These are phyloP conservation scores for Besnoitia besnoiti DNA, from an alignment of 169 alveolate genomes.

Conservation along the genomic window DNA sequence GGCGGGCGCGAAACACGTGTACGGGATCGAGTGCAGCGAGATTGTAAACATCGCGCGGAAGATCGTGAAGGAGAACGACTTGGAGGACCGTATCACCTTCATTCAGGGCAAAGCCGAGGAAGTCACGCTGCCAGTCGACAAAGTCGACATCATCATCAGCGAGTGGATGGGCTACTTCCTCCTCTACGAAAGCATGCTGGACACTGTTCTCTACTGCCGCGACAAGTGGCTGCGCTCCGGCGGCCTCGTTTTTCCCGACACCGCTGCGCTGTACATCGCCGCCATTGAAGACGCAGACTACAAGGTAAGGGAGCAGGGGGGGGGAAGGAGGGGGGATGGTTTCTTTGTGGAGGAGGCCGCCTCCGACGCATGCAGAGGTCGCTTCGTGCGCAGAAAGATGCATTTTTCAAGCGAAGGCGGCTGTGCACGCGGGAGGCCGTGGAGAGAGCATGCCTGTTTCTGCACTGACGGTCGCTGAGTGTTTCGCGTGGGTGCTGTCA, in stretches of 20 bases:
- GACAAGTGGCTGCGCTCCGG: constrained; percentile 95
- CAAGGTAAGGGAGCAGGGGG: constrained; percentile 75
- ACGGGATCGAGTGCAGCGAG: constrained; percentile 97
- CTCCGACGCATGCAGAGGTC: background rate
- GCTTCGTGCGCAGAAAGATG: background rate
- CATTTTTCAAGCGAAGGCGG: too few relatives aligned
- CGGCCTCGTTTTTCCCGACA: constrained; percentile 97
- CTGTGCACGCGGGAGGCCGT: too few relatives aligned
- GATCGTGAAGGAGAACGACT: constrained; percentile 90
- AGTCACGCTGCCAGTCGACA: constrained; percentile 92
- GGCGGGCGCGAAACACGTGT: constrained; percentile 98
- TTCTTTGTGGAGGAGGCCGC: background rate
- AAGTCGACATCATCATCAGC: constrained; percentile 97
- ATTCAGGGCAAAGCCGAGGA: constrained; percentile 97
- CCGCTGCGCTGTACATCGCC: constrained; percentile 92
- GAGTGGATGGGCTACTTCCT: constrained; percentile 99
- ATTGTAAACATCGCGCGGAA: constrained; percentile 92
- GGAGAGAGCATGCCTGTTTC: background rate
- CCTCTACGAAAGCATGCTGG: constrained; percentile 97
- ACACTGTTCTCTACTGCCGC: constrained; percentile 95
- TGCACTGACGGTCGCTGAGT: too few relatives aligned
- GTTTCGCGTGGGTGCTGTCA: background rate
- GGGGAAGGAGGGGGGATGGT: background rate
- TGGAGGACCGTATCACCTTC: constrained; percentile 90
- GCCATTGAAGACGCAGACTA: constrained; percentile 97